Conservation (phyloP, 108 stramenopile species). For the Cyclotella atomus region DNA sequence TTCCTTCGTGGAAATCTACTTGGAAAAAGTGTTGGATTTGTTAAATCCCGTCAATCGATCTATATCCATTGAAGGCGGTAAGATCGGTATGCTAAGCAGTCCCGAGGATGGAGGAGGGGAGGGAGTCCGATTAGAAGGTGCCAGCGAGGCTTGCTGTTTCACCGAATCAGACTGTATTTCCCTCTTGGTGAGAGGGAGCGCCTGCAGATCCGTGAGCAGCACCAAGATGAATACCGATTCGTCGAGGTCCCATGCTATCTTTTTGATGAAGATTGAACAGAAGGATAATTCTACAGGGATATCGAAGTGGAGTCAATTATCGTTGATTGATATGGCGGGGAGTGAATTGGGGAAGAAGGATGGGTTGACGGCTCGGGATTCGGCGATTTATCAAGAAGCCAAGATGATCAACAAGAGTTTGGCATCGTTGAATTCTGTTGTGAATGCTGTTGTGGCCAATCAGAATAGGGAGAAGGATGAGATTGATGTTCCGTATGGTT, state of each 20-base stretch:
- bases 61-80: constrained; percentile 18
- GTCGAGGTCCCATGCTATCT: constrained; percentile 88
- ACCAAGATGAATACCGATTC: no score
- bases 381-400: constrained; percentile 66
- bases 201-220: no score
- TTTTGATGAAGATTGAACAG: constrained; percentile 73
- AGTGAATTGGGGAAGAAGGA: constrained; percentile 65
- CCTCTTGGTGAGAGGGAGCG: constrained; percentile 77
- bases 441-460: constrained; percentile 69
- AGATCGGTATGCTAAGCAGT: background rate
- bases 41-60: constrained; percentile 63
- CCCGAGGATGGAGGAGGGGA: background rate
- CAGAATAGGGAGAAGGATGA: constrained; percentile 29
- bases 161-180: constrained; percentile 73
- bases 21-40: constrained; percentile 92
- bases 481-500: constrained; percentile 53
- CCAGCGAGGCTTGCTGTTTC: constrained; percentile 73
- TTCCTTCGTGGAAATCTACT: constrained; percentile 95
- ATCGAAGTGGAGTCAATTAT: constrained; percentile 57
- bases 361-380: constrained; percentile 31
- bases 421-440: constrained; percentile 70
- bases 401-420: constrained; percentile 84
- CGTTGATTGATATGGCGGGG: constrained; percentile 91
- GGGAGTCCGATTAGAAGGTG: constrained; percentile 51
- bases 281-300: constrained; percentile 54